A percentile compares a stretch with the other conserved stretches of the same genome.
Conservation (phyloP, 768 basidiomycete genomes). For the Boletus tomentosulus region DNA sequence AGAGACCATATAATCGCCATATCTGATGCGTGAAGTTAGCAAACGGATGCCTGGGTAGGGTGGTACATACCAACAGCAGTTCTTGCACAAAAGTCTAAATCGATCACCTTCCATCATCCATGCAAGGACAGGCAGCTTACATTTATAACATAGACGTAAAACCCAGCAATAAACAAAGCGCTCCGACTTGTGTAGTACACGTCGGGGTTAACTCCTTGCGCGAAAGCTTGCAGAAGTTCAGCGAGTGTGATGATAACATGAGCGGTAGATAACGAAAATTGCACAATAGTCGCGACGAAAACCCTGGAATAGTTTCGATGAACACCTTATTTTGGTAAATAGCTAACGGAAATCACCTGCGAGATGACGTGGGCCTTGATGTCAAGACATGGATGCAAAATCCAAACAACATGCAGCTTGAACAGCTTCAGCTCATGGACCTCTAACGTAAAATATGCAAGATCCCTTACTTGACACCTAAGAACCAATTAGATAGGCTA, state of each 20-base stretch:
- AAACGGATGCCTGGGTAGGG: not conserved
- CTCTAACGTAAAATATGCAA: no score
- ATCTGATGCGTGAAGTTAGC: conserved; percentile 10
- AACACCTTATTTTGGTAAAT: not conserved
- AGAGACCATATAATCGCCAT: conserved; percentile 21
- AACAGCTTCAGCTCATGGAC: not conserved
- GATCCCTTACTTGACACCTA: no score
- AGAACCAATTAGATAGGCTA: no score
- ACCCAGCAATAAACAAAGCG: conserved; percentile 8
- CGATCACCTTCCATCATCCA: not conserved
- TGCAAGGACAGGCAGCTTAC: conserved; percentile 5
- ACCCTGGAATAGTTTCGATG: not conserved
- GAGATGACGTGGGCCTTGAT: conserved; percentile 1
- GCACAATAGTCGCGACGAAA: no score
- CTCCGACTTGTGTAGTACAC: conserved; percentile 6
- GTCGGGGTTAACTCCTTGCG: not conserved
- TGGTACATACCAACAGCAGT: not conserved
- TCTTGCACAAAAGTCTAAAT: conserved; percentile 17
- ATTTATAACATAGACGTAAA: conserved; percentile 19
- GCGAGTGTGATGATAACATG: no score
- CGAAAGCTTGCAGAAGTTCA: conserved; percentile 13
- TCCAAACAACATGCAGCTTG: conserved; percentile 14
- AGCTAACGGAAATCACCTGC: conserved; percentile 1
- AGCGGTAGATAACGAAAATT: no score
- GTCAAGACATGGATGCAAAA: conserved; percentile 7